Evolutionary conservation across 2,329 filamentous ascomycete genomes (phyloP), one percentile per base, ranked within the genome.

Genomic region (Curvularia lunata): DNA sequence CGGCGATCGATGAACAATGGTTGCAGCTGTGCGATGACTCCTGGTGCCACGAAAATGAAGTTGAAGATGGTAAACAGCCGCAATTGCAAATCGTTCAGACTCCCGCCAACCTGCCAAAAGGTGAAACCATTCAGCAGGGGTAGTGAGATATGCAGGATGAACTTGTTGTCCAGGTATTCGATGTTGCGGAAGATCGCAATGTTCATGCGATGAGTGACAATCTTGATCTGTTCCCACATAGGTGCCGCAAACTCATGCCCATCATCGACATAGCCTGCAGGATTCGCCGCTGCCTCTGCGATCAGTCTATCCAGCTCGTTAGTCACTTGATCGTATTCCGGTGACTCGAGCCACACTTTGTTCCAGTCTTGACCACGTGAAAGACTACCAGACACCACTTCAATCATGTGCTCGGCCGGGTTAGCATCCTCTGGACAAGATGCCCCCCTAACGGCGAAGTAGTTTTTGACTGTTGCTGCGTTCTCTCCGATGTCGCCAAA

Each of bases 181-280:
- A 92, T 91, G 0, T 88, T 92, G 52, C 92, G 88, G 91, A 91
- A 96, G 82, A 93, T 93, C 73, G 95, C 91, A 70, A 91, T 84
- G 80, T 94, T 92, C n/a, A 92, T 87, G 63, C 91, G 90, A 64
- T 83, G 77, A 12, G 85, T 82, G 52, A 91, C 89, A 68, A 87
- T 81, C 52, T 74, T 78, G 38, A 92, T 78, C 75, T 96, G 92
- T 92, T 78, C 75, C 96, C 91, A 2, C 79, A 69, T 40, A 63
- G 68, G 10, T 4, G 43, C 28, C 3, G 52, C 43, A 25, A 73
- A 93, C 90, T 0, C 88, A 83, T 9, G 89, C 89, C 2, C 28
- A 8, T 30, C 28, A 30, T 30, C 28, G 28, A 30, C 28, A 30
- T 30, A 30, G 28, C 28, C 28, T 30, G 28, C 28, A 30, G 28